Percentiles rank a stretch among this genome's conserved stretches.
These are phyloP conservation scores for Penicillium sp. DNA, from an alignment of 2,329 filamentous ascomycete genomes.

Conservation along the genomic window DNA sequence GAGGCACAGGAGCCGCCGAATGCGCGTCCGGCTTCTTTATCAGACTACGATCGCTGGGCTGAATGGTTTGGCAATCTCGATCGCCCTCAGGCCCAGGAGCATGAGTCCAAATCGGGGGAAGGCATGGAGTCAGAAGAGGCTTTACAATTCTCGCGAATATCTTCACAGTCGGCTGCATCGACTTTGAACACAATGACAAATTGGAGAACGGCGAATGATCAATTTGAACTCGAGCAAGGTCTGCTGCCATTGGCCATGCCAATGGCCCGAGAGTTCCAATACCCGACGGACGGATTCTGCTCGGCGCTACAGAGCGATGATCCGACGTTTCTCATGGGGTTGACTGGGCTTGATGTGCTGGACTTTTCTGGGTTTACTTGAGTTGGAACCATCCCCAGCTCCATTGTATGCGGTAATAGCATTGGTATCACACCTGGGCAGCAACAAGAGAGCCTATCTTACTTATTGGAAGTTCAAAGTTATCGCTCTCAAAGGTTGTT, in stretches of 20 bases:
- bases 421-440: neutral
- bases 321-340: conserved; percentile 29
- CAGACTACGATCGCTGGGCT: conserved; percentile 12
- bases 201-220: neutral
- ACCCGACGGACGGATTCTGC: neutral
- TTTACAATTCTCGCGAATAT: neutral
- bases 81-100: neutral
- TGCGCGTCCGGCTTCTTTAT: neutral
- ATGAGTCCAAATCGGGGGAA: neutral
- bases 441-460: too few relatives aligned
- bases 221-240: neutral
- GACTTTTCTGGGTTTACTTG: conserved; percentile 20
- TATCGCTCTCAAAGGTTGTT: too few relatives aligned
- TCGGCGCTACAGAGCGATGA: conserved; percentile 24
- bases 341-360: conserved; percentile 30
- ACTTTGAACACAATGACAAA: neutral
- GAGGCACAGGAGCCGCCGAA: neutral
- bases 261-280: neutral
- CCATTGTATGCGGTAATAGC: neutral
- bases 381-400: too few relatives aligned
- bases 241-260: neutral
- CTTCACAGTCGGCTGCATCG: neutral
- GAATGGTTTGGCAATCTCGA: conserved; percentile 12
- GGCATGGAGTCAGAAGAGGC: neutral
- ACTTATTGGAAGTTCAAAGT: too few relatives aligned